phyloP scores from a whole-genome alignment of 202 grass and related monocot species.

The Saccharum hybrid region DNA sequence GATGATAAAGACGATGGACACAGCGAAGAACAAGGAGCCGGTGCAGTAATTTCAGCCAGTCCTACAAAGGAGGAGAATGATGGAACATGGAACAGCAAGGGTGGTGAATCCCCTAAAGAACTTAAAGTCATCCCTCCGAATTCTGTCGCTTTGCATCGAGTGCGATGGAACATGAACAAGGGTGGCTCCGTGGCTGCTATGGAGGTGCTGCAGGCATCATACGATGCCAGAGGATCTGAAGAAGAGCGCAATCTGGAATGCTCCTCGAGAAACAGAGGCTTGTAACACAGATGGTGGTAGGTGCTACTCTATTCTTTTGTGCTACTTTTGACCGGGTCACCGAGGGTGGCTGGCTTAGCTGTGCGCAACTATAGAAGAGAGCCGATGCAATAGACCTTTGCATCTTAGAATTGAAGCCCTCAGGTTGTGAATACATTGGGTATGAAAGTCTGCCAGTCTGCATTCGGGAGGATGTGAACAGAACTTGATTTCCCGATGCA shows the following conservation, averaged over 20 bases:
- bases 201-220: conserved; percentile 85
- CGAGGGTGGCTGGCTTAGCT: background rate
- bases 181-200: conserved; percentile 86
- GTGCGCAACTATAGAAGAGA: background rate
- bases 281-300: background rate
- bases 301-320: conserved; percentile 15
- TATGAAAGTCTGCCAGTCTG: background rate
- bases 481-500: conserved; percentile 3
- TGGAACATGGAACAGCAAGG: conserved; percentile 34
- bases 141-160: conserved; percentile 75
- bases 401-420: background rate
- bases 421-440: background rate
- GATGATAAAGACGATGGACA: conserved; percentile 20
- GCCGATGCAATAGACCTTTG: conserved; percentile 1
- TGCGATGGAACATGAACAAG: conserved; percentile 94
- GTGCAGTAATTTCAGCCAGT: conserved; percentile 33
- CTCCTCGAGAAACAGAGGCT: background rate
- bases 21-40: conserved; percentile 28
- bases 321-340: background rate
- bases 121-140: conserved; percentile 65
- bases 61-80: conserved; percentile 41
- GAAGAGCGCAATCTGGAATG: background rate
- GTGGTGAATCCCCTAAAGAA: conserved; percentile 45
- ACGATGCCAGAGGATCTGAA: conserved; percentile 76
- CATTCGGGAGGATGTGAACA: background rate